phyloP scores from a whole-genome alignment of 2,329 filamentous ascomycete genomes.

The Aspergillus fumigatus region DNA sequence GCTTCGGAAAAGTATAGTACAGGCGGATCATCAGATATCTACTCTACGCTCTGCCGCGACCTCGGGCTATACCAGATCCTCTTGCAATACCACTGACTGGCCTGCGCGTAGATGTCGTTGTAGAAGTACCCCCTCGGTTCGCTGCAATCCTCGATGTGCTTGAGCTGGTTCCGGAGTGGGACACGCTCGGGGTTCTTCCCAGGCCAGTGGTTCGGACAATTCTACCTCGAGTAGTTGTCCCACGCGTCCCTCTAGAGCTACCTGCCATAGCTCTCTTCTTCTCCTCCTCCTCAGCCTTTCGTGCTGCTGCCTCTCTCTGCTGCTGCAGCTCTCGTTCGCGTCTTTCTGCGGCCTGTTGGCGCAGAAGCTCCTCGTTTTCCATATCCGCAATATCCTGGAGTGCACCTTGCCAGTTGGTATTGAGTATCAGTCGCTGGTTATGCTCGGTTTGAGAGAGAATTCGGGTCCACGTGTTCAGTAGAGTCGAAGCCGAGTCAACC shows the following conservation, averaged over 20 bases:
- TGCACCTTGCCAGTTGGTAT: constrained; percentile 85
- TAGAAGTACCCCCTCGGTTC: constrained; percentile 24
- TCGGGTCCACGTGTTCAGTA: constrained; percentile 92
- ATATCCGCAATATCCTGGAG: constrained; percentile 80
- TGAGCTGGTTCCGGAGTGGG: constrained; percentile 21
- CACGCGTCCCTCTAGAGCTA: constrained; percentile 30
- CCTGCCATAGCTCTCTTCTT: constrained; percentile 34
- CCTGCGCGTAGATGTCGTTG: constrained; percentile 33
- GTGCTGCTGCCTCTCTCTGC: constrained; percentile 63
- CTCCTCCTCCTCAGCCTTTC: constrained; percentile 48
- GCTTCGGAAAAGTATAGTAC: constrained; percentile 16
- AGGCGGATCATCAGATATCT: background rate
- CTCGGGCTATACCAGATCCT: constrained; percentile 32
- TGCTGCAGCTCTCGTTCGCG: constrained; percentile 74
- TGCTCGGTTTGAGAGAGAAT: constrained; percentile 97
- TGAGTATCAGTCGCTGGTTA: constrained; percentile 85
- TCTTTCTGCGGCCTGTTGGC: constrained; percentile 72
- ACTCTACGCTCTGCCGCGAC: constrained; percentile 27
- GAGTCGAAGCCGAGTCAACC: constrained; percentile 77
- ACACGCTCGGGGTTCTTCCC: constrained; percentile 34
- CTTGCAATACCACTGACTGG: constrained; percentile 38
- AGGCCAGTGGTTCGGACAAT: constrained; percentile 28
- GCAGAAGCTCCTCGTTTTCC: constrained; percentile 70
- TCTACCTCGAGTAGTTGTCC: constrained; percentile 28
- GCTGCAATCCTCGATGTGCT: constrained; percentile 26